Conservation (phyloP, 1,284 basidiomycete genomes). For the Peniophora sp. region DNA sequence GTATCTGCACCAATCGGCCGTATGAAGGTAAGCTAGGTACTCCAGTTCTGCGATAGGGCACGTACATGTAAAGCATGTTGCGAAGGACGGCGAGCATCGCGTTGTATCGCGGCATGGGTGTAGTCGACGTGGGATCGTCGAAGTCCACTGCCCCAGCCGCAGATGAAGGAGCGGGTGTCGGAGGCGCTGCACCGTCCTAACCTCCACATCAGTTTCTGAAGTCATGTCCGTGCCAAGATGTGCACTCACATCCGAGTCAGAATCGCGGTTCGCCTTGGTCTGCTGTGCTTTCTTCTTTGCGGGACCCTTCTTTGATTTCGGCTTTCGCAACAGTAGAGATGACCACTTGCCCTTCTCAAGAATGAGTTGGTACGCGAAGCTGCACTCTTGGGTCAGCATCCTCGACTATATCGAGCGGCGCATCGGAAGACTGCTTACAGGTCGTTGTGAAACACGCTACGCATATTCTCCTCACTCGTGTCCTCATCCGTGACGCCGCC, state of each 20-base stretch:
- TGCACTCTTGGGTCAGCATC: too few relatives aligned
- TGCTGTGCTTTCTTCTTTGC: slow-evolving; percentile 30
- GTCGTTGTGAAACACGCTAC: slow-evolving; percentile 83
- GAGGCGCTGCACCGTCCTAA: background rate
- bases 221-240: background rate
- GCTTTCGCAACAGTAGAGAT: slow-evolving; percentile 63
- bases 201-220: background rate
- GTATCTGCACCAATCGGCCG: slow-evolving; percentile 41
- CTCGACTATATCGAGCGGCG: background rate
- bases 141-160: slow-evolving; percentile 36
- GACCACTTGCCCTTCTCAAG: slow-evolving; percentile 76
- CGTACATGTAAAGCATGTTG: slow-evolving; percentile 82
- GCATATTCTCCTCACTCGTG: slow-evolving; percentile 77
- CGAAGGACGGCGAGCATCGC: slow-evolving; percentile 84
- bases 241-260: slow-evolving; percentile 25
- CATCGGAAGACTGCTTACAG: slow-evolving; percentile 37
- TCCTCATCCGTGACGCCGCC: slow-evolving; percentile 92
- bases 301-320: slow-evolving; percentile 40
- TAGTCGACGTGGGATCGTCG: slow-evolving; percentile 66
- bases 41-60: slow-evolving; percentile 4
- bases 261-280: too few relatives aligned
- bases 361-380: slow-evolving; percentile 73
- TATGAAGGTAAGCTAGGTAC: background rate
- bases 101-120: slow-evolving; percentile 82
- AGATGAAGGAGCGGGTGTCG: background rate